phyloP scores from a whole-genome alignment of 768 basidiomycete genomes.

The Coprinellus micaceus region DNA sequence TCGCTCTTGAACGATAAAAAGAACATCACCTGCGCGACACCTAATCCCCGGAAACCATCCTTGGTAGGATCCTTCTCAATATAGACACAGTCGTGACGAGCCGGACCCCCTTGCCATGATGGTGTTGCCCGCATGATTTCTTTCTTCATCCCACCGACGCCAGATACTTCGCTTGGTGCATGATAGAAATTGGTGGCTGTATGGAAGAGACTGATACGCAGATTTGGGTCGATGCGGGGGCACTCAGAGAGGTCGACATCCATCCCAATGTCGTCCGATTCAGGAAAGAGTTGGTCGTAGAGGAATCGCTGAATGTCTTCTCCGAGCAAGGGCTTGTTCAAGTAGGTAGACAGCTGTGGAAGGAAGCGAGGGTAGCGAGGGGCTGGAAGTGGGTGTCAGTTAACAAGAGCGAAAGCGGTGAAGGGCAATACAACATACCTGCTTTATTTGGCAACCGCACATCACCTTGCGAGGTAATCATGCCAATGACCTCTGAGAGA shows the following conservation, averaged over 20 bases:
- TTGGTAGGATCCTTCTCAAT: constrained; percentile 9
- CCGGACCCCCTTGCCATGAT: constrained; percentile 14
- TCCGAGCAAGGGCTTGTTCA: not conserved
- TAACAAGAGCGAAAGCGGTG: no score
- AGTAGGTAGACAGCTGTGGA: not conserved
- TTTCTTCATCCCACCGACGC: constrained; percentile 15
- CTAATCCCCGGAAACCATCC: constrained; percentile 21
- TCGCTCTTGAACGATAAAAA: constrained; percentile 24
- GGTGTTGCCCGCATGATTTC: constrained; percentile 22
- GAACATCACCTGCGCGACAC: constrained; percentile 20
- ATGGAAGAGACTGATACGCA: constrained; percentile 1
- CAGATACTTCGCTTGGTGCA: constrained; percentile 19
- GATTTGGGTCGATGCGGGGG: not conserved
- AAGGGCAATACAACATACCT: no score
- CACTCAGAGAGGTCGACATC: not conserved
- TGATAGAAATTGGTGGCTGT: constrained; percentile 1
- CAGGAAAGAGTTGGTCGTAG: not conserved
- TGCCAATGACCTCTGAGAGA: no score
- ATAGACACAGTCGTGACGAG: constrained; percentile 22
- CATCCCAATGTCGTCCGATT: not conserved
- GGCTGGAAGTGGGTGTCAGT: no score
- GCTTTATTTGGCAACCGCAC: not conserved
- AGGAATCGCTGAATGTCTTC: not conserved
- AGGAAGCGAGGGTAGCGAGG: not conserved
- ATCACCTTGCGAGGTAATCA: not conserved